Base-by-base conservation (phyloP, 2,329 filamentous ascomycete genomes). In the Botrytis pseudocinerea region DNA sequence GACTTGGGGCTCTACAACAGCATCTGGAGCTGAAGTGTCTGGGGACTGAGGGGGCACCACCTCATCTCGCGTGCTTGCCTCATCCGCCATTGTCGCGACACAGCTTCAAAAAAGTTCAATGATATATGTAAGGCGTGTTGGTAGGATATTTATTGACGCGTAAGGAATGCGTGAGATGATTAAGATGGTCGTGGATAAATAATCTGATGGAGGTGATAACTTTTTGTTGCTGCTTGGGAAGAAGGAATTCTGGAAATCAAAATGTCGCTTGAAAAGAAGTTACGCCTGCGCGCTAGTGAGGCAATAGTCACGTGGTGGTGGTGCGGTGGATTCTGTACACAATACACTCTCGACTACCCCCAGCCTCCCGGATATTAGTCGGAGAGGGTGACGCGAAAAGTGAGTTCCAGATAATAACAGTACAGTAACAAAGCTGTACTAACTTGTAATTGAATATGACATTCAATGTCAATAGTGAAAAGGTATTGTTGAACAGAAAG, bases 61-160 rank as follows among this genome's bases (percentile, higher is more conserved):
- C 40, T 74, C 73, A 74, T 75, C 74, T 75, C 74, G 73, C 54
- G 76, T 72, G 64, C 71, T 76, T 74, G 74, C 73, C 71, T 78
- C 77, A 74, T 80, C 77, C 59, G 79, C 74, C 79, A 80, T 80
- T 12, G 76, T 77, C 75, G 78, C 77, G 76, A 75, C 75, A 74
- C 70, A 68, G 70, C 63, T 72, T 72, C 63, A 61, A 72, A 69
- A 57, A 57, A 51, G 65, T 61, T 72, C 70, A 40, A 72, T 57
- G 63, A 40, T 60, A 61, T 59, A 68, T 38, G 73, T 73, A 62
- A 69, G 68, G 72, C 72, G 42, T 60, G 42, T 70, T 71, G 69
- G 68, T 57, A 60, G 42, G 54, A 51, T 70, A 40, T 40, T 51
- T 70, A 57, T 70, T 60, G 71, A 79, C 78, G 78, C 76, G 78